These are phyloP conservation scores for Apiotrichum siamense DNA, from an alignment of 1,284 basidiomycete genomes.

Conservation along the genomic window DNA sequence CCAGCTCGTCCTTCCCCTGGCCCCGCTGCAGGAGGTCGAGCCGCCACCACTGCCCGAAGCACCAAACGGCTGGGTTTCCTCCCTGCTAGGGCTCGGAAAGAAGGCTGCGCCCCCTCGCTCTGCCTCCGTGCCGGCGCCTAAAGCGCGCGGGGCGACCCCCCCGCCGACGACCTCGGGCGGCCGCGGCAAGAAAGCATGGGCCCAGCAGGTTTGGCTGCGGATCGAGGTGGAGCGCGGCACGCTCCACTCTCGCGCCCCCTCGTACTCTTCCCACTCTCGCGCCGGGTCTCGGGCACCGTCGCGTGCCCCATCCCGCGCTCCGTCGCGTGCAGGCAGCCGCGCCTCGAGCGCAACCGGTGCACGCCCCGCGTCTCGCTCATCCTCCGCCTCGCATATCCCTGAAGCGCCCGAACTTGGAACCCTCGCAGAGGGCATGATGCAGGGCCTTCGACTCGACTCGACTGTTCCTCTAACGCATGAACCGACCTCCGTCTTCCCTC, in stretches of 20 bases:
- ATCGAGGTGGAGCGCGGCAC: constrained; percentile 13
- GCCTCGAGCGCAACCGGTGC: not conserved
- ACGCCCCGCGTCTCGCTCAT: not conserved
- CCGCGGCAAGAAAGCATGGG: constrained; percentile 14
- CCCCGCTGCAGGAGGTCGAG: not conserved
- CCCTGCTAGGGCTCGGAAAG: constrained; percentile 11
- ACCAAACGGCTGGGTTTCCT: constrained; percentile 12
- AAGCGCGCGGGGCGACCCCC: constrained; percentile 2
- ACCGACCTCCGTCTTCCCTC: not conserved
- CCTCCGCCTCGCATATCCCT: not conserved
- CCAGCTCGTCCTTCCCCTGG: constrained; percentile 33
- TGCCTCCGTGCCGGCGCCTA: constrained; percentile 20
- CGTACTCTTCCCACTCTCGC: not conserved
- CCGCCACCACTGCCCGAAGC: not conserved
- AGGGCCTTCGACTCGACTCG: not conserved
- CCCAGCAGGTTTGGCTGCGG: constrained; percentile 16
- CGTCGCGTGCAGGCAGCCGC: not conserved
- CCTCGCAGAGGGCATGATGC: not conserved
- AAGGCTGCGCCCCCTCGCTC: constrained; percentile 18
- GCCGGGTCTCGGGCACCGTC: constrained; percentile 3
- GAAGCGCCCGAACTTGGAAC: not conserved
- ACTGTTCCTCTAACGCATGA: not conserved
- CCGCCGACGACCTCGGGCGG: not conserved
- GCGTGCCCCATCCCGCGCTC: constrained; percentile 9
- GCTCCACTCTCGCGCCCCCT: too few species aligned